Evolutionary conservation across 2,329 filamentous ascomycete genomes (phyloP).

Genomic region (Cryphonectria nitschkei): DNA sequence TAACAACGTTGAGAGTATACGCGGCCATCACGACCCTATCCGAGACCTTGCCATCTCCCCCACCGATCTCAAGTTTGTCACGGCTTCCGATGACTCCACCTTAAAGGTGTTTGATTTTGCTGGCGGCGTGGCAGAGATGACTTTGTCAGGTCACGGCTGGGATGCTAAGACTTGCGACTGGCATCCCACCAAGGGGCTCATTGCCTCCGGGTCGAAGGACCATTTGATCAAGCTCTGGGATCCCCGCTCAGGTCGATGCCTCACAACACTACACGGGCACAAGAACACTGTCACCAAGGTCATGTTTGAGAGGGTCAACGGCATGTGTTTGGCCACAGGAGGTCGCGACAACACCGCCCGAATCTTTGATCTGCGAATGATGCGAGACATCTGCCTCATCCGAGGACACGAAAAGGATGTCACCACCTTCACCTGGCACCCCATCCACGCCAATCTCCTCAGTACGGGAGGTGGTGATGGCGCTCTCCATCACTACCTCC

Average conservation of each 20-base stretch:
- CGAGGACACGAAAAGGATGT: conserved; percentile 97
- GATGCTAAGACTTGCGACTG: conserved; percentile 97
- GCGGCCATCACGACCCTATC: conserved; percentile 87
- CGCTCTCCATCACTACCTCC: conserved; percentile 88
- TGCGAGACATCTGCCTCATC: conserved; percentile 93
- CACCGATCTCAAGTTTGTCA: conserved; percentile 94
- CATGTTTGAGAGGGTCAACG: conserved; percentile 83
- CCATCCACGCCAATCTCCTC: conserved; percentile 84
- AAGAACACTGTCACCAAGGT: conserved; percentile 97
- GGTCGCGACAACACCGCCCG: conserved; percentile 91
- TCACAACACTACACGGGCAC: conserved; percentile 93
- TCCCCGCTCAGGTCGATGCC: conserved; percentile 83
- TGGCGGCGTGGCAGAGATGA: conserved; percentile 78
- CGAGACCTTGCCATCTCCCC: conserved; percentile 92
- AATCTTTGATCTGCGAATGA: conserved; percentile 95
- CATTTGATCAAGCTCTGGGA: conserved; percentile 98
- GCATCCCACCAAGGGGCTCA: conserved; percentile 92
- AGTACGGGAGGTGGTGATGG: conserved; percentile 91
- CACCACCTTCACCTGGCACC: conserved; percentile 90
- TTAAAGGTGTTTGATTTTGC: conserved; percentile 98
- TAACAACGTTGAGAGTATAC: conserved; percentile 95
- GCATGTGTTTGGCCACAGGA: conserved; percentile 85
- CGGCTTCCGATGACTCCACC: conserved; percentile 89
- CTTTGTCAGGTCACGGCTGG: conserved; percentile 93
- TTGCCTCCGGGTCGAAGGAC: conserved; percentile 97